phyloP scores from a whole-genome alignment of 2,329 filamentous ascomycete genomes.

The Aspergillus luchuensis region DNA sequence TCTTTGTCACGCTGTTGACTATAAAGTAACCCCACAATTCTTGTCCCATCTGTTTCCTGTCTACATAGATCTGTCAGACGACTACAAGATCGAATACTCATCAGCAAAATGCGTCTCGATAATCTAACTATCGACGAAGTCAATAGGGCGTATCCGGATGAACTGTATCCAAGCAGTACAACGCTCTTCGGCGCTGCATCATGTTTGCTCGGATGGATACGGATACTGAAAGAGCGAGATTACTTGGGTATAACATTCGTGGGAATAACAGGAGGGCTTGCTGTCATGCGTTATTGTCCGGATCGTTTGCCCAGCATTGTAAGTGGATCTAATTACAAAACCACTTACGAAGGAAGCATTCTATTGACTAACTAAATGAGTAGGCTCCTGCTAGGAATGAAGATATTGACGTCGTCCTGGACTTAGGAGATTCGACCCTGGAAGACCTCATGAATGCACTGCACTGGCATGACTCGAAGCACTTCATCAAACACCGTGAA shows the following conservation, averaged over 20 bases:
- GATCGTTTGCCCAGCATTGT: not conserved
- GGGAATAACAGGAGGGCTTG: not conserved
- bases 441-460: no score
- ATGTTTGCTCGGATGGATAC: not conserved
- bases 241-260: not conserved
- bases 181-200: not conserved
- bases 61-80: no score
- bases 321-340: not conserved
- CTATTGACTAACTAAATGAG: not conserved
- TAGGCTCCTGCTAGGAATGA: not conserved
- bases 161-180: not conserved
- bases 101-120: no score
- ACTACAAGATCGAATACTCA: no score
- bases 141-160: not conserved
- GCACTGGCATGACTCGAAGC: accelerated
- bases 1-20: no score
- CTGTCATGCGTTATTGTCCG: not conserved
- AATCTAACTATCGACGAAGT: not conserved
- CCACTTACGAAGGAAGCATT: not conserved
- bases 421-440: no score
- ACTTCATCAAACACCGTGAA: no score
- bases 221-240: not conserved
- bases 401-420: not conserved
- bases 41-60: no score
- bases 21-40: no score